phyloP scores from a whole-genome alignment of 2,329 filamentous ascomycete species.

The Cryphonectria nitschkei region DNA sequence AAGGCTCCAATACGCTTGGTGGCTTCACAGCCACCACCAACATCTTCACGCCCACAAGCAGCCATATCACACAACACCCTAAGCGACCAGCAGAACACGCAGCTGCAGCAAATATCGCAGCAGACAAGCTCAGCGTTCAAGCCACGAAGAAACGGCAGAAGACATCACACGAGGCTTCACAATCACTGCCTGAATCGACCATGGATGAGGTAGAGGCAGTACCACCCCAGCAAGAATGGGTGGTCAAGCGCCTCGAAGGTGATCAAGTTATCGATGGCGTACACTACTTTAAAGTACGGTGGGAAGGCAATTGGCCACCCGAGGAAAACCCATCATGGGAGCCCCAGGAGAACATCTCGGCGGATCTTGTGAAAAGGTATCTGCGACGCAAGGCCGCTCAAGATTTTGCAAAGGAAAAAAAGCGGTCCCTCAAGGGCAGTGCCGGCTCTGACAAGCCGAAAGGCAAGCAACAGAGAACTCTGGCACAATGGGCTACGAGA shows the following conservation, averaged over 20 bases:
- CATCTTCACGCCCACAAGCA: constrained; percentile 37
- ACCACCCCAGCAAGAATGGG: constrained; percentile 41
- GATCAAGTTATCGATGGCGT: constrained; percentile 44
- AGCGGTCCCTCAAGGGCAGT: not conserved
- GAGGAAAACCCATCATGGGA: constrained; percentile 64
- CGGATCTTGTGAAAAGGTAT: constrained; percentile 47
- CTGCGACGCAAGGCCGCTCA: constrained; percentile 37
- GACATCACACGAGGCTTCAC: not conserved
- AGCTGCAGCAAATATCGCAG: not conserved
- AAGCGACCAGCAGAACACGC: constrained; percentile 14
- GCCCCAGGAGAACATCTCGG: constrained; percentile 54
- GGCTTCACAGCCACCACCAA: constrained; percentile 15
- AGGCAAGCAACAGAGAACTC: constrained; percentile 5
- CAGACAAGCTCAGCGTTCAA: not conserved
- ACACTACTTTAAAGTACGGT: constrained; percentile 56
- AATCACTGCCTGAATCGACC: constrained; percentile 25
- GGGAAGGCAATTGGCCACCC: constrained; percentile 60
- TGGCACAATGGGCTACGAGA: constrained; percentile 16
- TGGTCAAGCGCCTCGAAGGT: constrained; percentile 51
- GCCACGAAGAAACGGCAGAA: constrained; percentile 18
- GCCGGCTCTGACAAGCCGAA: not conserved
- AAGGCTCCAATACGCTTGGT: not conserved
- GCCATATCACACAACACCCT: constrained; percentile 24
- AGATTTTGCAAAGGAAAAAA: not conserved
- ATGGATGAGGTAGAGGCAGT: constrained; percentile 35